Conservation (phyloP, 257 asterid genomes). For the Petunia secreta region DNA sequence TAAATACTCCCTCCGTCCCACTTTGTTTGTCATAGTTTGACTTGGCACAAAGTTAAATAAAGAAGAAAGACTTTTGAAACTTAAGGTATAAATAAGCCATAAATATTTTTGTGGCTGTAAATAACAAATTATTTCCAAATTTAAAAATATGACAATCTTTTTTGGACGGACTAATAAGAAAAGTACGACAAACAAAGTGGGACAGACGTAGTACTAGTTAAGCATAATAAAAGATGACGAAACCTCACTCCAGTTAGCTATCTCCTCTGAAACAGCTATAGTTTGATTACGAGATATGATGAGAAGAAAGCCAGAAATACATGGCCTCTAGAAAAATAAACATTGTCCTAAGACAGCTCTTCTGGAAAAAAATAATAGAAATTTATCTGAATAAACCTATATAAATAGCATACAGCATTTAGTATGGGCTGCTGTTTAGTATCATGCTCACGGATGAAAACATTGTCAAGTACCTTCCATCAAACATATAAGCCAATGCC, state of each 20-base stretch:
- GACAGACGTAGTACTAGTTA: neutral
- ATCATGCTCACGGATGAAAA: conserved; percentile 11
- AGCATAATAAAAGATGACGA: conserved; percentile 9
- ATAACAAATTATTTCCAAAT: too few relatives aligned
- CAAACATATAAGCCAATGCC: conserved; percentile 89
- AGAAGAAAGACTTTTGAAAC: too few relatives aligned
- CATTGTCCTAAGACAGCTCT: neutral
- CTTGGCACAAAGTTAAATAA: too few relatives aligned
- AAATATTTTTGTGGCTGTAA: too few relatives aligned
- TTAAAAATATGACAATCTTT: too few relatives aligned
- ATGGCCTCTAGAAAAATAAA: neutral
- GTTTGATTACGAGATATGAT: neutral
- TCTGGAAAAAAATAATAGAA: neutral
- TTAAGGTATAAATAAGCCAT: too few relatives aligned
- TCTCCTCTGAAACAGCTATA: conserved; percentile 19
- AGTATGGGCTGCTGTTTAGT: conserved; percentile 5
- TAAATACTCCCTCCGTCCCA: neutral
- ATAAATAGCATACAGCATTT: conserved; percentile 13
- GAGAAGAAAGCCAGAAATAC: neutral
- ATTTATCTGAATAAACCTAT: neutral
- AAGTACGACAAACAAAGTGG: too few relatives aligned
- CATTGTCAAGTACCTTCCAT: conserved; percentile 65
- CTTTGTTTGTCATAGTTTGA: too few relatives aligned
- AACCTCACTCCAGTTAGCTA: conserved; percentile 2
- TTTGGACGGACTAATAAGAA: too few relatives aligned